phyloP scores from a whole-genome alignment of 1,284 basidiomycete genomes.

The Grifola frondosa region DNA sequence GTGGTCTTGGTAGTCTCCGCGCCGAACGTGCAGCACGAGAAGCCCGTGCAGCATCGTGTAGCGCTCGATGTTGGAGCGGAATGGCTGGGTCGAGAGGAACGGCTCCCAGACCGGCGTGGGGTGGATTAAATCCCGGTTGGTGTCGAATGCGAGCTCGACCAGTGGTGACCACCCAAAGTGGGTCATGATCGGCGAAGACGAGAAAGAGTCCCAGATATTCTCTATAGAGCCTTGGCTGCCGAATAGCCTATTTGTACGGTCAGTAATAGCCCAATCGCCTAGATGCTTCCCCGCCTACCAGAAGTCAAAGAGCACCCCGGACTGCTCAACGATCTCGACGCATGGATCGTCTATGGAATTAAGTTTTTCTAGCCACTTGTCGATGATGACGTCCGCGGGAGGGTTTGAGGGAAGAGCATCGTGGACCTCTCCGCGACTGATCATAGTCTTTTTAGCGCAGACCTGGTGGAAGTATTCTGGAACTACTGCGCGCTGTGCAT shows the following conservation, averaged over 20 bases:
- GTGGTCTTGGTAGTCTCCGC: conserved; percentile 59
- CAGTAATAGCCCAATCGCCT: conserved; percentile 14
- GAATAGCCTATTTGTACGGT: conserved; percentile 31
- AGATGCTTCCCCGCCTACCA: conserved; percentile 44
- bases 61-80: conserved; percentile 13
- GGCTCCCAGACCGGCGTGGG: conserved; percentile 14
- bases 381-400: conserved; percentile 32
- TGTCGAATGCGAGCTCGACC: conserved; percentile 37
- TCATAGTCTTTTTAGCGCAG: conserved; percentile 35
- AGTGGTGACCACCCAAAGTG: conserved; percentile 43
- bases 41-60: conserved; percentile 38
- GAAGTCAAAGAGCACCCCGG: conserved; percentile 46
- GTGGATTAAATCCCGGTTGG: conserved; percentile 36
- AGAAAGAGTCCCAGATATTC: conserved; percentile 37
- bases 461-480: conserved; percentile 37
- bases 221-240: conserved; percentile 35
- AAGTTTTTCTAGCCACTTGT: conserved; percentile 52
- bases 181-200: conserved; percentile 36
- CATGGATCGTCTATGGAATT: conserved; percentile 41
- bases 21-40: conserved; percentile 58
- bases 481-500: conserved; percentile 36
- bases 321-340: conserved; percentile 14
- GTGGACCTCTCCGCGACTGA: conserved; percentile 23
- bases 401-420: conserved; percentile 6
- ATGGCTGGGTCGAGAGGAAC: conserved; percentile 12